A percentile compares a stretch with the other conserved stretches of the same genome.
phyloP scores from a whole-genome alignment of 202 grass and related monocot genomes.

The Brachypodium distachyon region DNA sequence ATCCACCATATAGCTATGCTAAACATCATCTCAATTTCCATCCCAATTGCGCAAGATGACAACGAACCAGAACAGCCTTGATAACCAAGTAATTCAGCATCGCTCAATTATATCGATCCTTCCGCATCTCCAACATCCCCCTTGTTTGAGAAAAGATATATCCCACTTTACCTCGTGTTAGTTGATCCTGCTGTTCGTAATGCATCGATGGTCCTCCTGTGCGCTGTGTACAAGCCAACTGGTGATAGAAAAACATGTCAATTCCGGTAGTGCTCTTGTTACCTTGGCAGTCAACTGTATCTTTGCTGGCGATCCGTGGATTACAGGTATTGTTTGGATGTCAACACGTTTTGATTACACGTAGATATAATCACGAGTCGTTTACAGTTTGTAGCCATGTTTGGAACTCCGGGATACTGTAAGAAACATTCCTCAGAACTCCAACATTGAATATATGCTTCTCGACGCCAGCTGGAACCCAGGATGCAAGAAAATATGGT shows the following conservation, averaged over 20 bases:
- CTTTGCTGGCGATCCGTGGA: background rate
- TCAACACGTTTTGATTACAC: background rate
- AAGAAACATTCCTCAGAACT: too few species aligned
- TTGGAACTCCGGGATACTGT: too few species aligned
- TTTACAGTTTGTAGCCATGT: background rate
- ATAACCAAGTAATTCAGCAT: background rate
- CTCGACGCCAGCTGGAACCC: too few species aligned
- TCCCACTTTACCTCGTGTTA: background rate
- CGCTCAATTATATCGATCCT: background rate
- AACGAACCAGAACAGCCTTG: background rate
- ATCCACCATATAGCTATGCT: background rate
- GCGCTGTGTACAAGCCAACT: background rate
- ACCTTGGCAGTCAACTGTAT: background rate
- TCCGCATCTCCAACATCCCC: background rate
- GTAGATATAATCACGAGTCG: background rate
- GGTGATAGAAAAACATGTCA: background rate
- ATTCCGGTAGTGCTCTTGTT: background rate
- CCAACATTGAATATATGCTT: too few species aligned
- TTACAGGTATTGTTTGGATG: background rate
- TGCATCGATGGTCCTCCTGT: slow-evolving; percentile 5
- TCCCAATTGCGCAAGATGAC: background rate
- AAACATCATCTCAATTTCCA: too few species aligned
- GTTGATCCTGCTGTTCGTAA: slow-evolving; percentile 6
- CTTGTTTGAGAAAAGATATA: background rate
- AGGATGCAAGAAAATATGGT: too few species aligned